A percentile compares a stretch with the other conserved stretches of the same genome.
Evolutionary conservation across 176 grass and related monocot genomes (phyloP).

Genomic region (Areca catechu): DNA sequence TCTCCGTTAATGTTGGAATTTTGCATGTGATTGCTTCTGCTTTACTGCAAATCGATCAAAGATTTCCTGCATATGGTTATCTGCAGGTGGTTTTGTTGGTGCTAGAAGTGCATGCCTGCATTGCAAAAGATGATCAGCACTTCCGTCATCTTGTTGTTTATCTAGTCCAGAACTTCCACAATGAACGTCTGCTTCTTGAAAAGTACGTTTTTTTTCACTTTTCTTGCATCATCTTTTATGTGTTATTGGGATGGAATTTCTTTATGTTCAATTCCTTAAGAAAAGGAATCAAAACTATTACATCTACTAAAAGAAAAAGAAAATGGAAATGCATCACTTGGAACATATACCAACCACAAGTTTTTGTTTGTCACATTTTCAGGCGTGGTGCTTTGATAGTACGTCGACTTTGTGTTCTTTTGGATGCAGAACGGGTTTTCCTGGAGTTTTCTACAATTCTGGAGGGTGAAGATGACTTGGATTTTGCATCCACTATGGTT

Average conservation of each 20-base stretch:
- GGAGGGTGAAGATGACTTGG: constrained; percentile 55
- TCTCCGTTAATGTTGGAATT: too few species aligned
- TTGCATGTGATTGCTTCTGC: too few species aligned
- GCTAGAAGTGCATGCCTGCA: constrained; percentile 86
- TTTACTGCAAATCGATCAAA: too few species aligned
- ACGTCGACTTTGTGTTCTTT: constrained; percentile 73
- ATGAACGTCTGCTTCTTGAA: constrained; percentile 65
- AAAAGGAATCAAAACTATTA: too few species aligned
- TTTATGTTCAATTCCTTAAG: too few species aligned
- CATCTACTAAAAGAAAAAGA: too few species aligned
- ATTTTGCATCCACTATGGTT: constrained; percentile 90
- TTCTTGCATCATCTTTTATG: too few species aligned
- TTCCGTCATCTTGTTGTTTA: constrained; percentile 65
- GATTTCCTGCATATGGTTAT: constrained; percentile 10
- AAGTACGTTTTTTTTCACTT: constrained; percentile 32
- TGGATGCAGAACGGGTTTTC: constrained; percentile 87
- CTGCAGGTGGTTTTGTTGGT: constrained; percentile 84
- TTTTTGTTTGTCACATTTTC: constrained; percentile 4
- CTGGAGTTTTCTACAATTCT: constrained; percentile 77
- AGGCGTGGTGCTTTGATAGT: constrained; percentile 95
- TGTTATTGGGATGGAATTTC: too few species aligned
- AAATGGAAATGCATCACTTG: too few species aligned
- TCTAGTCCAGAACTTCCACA: constrained; percentile 57
- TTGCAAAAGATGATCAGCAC: constrained; percentile 72
- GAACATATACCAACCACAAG: too few species aligned